phyloP scores from a whole-genome alignment of 1,284 basidiomycete genomes.

The Heterobasidion irregulare region DNA sequence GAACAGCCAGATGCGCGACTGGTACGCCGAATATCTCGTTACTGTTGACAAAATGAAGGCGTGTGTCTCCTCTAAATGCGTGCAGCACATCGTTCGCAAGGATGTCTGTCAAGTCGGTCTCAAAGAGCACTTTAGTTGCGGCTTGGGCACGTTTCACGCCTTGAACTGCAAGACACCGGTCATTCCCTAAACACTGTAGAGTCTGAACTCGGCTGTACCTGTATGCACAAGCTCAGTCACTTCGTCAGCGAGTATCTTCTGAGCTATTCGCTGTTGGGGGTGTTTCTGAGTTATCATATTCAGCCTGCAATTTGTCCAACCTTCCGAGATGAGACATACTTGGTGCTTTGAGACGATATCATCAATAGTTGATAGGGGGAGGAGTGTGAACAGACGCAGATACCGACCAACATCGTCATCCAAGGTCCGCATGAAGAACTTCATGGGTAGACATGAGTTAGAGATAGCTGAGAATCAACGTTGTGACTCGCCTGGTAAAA shows the following conservation, averaged over 20 bases:
- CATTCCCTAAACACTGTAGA: not conserved
- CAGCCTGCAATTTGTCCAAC: slow-evolving; percentile 3
- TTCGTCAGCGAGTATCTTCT: slow-evolving; percentile 78
- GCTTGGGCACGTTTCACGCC: slow-evolving; percentile 46
- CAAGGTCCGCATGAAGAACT: slow-evolving; percentile 85
- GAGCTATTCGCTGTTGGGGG: slow-evolving; percentile 64
- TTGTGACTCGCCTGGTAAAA: slow-evolving; percentile 74
- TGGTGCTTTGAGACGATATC: slow-evolving; percentile 52
- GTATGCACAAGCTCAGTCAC: slow-evolving; percentile 86
- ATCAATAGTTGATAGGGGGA: slow-evolving; percentile 54
- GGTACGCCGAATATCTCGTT: slow-evolving; percentile 38
- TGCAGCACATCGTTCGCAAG: slow-evolving; percentile 37
- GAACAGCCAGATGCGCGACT: slow-evolving; percentile 48
- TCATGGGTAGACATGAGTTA: slow-evolving; percentile 1
- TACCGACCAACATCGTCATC: slow-evolving; percentile 83
- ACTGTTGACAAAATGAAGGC: slow-evolving; percentile 37
- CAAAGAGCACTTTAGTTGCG: slow-evolving; percentile 57
- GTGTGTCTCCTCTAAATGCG: slow-evolving; percentile 54
- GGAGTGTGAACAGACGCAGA: slow-evolving; percentile 79
- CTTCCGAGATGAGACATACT: slow-evolving; percentile 24
- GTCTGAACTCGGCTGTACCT: slow-evolving; percentile 32
- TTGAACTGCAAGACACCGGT: slow-evolving; percentile 16
- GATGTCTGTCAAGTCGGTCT: slow-evolving; percentile 35
- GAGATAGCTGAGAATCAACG: not conserved
- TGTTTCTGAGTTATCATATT: slow-evolving; percentile 25